phyloP scores from a whole-genome alignment of 176 grass and related monocot species.

The Zizania latifolia region DNA sequence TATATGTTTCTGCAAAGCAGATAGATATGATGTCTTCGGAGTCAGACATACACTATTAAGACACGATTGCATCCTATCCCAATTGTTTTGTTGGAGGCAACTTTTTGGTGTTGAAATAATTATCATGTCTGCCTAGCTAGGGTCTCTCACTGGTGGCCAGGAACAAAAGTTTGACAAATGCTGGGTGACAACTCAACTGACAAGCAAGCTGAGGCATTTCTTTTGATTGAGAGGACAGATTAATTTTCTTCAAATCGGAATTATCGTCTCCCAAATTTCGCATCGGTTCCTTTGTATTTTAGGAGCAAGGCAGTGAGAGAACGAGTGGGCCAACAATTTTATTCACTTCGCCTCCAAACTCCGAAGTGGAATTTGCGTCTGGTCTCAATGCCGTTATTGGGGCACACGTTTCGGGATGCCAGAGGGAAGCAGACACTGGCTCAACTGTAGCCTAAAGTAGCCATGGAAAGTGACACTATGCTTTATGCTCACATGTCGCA shows the following conservation, averaged over 20 bases:
- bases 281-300: neutral
- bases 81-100: neutral
- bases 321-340: slow-evolving; percentile 17
- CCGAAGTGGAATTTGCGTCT: slow-evolving; percentile 46
- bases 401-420: slow-evolving; percentile 56
- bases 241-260: slow-evolving; percentile 16
- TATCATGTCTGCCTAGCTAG: neutral
- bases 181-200: neutral
- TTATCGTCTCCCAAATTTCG: slow-evolving; percentile 2
- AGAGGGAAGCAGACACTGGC: slow-evolving; percentile 41
- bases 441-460: slow-evolving; percentile 46
- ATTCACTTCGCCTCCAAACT: neutral
- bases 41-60: neutral
- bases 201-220: neutral
- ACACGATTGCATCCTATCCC: neutral
- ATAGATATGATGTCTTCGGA: neutral
- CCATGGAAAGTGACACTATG: slow-evolving; percentile 27
- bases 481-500: neutral
- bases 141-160: neutral
- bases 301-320: too few species aligned
- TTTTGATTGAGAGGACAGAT: neutral
- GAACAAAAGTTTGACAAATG: neutral
- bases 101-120: neutral
- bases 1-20: neutral
- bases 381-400: slow-evolving; percentile 51